Evolutionary conservation across 2,329 filamentous ascomycete species (phyloP), one percentile per base, ranked within the genome.

Genomic region (Penicillium capsulatum): DNA sequence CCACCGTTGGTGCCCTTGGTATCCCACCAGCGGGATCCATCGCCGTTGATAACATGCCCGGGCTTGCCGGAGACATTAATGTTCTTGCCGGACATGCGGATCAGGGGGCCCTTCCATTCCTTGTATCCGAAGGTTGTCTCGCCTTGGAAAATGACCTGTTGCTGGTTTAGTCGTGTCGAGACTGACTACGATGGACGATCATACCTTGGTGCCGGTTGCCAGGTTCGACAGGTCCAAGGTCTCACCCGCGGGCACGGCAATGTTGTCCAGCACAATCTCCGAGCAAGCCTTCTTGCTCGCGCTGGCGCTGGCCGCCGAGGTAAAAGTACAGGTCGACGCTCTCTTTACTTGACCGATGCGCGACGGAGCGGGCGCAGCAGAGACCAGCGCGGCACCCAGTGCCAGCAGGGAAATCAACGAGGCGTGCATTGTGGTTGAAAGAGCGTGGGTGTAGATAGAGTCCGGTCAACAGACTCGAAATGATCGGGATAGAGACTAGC

Each of bases 81-180:
- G 45, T 69, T 66, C 24, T 62, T 75, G 28, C 81, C 82, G 1
- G 74, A 75, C 46, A 84, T 68, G 17, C 73, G 72, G 51, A 86
- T 71, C 10, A 86, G 68, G 31, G 81, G 81, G 0, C 82, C 81
- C 1, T 60, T 59, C 81, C 81, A 85, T 53, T 81, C 75, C 47
- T 77, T 68, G 65, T 83, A 84, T 14, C 71, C 81, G 54, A 81
- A 86, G 38, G 75, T 79, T n/a, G 81, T 85, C 10, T 70, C 76
- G 30, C 82, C 83, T 41, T 77, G 61, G 62, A 85, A 85, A 51
- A 75, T 76, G 46, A 84, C 72, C 63, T 69, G 36, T 31, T 11
- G 22, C 16, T 9, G 8, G 5, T 30, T 22, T 20, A 36, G 26
- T 27, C 8, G 5, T 17, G 4, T 10, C 3, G 4, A 11, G 20